Conservation (phyloP, 106 monocot species). For the Dendrobium chrysotoxum region DNA sequence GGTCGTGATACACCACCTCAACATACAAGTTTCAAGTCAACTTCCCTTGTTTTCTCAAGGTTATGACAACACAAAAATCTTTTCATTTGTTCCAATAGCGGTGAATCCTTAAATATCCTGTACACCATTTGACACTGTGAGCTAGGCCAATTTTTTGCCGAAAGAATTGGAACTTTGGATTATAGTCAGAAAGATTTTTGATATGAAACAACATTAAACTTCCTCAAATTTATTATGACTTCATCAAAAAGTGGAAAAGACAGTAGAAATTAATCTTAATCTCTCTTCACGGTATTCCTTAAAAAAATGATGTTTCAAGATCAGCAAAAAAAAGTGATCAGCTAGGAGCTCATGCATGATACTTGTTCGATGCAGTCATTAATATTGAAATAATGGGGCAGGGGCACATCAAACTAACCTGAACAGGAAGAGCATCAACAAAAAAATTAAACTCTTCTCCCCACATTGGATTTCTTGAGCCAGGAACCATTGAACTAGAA, state of each 20-base stretch:
- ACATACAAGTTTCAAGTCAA: neutral
- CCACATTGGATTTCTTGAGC: constrained; percentile 99
- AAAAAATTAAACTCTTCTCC: constrained; percentile 97
- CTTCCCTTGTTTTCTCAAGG: neutral
- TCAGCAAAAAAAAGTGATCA: neutral
- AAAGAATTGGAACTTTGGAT: neutral
- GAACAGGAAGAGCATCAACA: constrained; percentile 78
- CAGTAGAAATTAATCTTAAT: neutral
- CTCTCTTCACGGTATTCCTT: neutral
- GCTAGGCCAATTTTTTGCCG: neutral
- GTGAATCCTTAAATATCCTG: neutral
- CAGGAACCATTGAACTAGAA: constrained; percentile 97
- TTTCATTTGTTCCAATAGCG: neutral
- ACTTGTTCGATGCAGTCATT: neutral
- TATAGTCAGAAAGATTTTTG: neutral
- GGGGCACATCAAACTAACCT: constrained; percentile 48
- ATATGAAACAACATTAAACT: neutral
- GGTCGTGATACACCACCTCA: neutral
- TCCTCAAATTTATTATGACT: neutral
- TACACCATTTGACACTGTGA: neutral
- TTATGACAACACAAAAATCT: neutral
- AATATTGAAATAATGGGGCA: neutral
- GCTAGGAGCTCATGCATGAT: neutral
- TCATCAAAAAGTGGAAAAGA: neutral
- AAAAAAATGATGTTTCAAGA: neutral